A percentile compares a stretch with the other conserved stretches of the same genome.
These are phyloP conservation scores for Cucumis cinereus DNA, from an alignment of 306 rosid species.

Conservation along the genomic window DNA sequence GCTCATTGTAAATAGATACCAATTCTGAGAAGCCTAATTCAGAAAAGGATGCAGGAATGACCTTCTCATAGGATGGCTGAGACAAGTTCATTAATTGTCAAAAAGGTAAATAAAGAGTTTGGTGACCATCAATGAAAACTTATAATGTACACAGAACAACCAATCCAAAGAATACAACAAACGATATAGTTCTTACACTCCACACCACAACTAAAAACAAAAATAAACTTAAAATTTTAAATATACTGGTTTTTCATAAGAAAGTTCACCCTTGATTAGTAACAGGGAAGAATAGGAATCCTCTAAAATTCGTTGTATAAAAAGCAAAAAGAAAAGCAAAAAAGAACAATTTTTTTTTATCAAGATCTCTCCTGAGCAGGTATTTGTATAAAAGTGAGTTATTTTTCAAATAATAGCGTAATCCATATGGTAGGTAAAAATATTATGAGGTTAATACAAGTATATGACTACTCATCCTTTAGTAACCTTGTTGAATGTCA, in stretches of 20 bases:
- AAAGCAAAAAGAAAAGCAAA: no score
- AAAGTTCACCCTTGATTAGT: not conserved
- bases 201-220: not conserved
- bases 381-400: not conserved
- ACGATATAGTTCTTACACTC: not conserved
- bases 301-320: not conserved
- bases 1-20: conserved; percentile 50
- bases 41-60: conserved; percentile 49
- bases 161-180: not conserved
- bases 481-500: not conserved
- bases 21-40: conserved; percentile 68
- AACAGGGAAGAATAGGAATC: not conserved
- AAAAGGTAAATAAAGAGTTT: not conserved
- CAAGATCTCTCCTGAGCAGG: not conserved
- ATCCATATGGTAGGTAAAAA: not conserved
- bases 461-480: not conserved
- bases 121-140: not conserved
- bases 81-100: not conserved
- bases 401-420: not conserved
- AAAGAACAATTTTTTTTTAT: not conserved
- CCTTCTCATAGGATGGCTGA: conserved; percentile 73
- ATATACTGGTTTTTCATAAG: not conserved
- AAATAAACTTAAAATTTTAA: not conserved
- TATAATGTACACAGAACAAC: not conserved
- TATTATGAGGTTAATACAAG: not conserved